phyloP scores from a whole-genome alignment of 257 asterid genomes.

The Fraxinus anomala region DNA sequence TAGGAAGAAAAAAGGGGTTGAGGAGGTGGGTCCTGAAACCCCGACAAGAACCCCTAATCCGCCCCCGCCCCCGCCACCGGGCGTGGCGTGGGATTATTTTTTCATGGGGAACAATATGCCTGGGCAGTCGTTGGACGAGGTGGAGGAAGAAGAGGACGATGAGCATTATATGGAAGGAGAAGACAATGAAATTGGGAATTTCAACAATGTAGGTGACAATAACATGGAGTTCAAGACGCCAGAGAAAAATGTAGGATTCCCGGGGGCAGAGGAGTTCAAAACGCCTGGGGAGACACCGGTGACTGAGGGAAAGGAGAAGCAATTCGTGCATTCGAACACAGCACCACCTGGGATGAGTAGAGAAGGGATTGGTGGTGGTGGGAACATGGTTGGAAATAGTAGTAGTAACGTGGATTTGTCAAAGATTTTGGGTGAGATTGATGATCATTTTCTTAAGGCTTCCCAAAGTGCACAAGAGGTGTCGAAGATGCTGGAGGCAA shows the following conservation, averaged over 20 bases:
- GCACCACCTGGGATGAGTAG: slow-evolving; percentile 69
- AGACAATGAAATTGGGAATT: slow-evolving; percentile 32
- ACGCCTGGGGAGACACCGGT: slow-evolving; percentile 58
- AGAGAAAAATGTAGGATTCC: slow-evolving; percentile 53
- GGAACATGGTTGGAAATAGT: slow-evolving; percentile 33
- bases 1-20: slow-evolving; percentile 49
- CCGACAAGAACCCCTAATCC: slow-evolving; percentile 52
- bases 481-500: slow-evolving; percentile 92
- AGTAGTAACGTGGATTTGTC: slow-evolving; percentile 64
- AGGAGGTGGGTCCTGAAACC: slow-evolving; percentile 34
- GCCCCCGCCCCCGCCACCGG: slow-evolving; percentile 61
- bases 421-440: slow-evolving; percentile 69
- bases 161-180: slow-evolving; percentile 41
- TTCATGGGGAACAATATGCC: slow-evolving; percentile 50
- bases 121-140: slow-evolving; percentile 50
- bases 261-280: slow-evolving; percentile 56
- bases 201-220: slow-evolving; percentile 39
- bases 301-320: slow-evolving; percentile 33
- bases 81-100: slow-evolving; percentile 91
- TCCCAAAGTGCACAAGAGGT: slow-evolving; percentile 89
- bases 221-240: slow-evolving; percentile 64
- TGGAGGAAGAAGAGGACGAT: slow-evolving; percentile 34
- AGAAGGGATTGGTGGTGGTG: slow-evolving; percentile 31
- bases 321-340: slow-evolving; percentile 79
- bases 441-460: slow-evolving; percentile 88